Conservation (phyloP, 2,329 filamentous ascomycete genomes). For the Pseudopyrenochaeta lycopersici region DNA sequence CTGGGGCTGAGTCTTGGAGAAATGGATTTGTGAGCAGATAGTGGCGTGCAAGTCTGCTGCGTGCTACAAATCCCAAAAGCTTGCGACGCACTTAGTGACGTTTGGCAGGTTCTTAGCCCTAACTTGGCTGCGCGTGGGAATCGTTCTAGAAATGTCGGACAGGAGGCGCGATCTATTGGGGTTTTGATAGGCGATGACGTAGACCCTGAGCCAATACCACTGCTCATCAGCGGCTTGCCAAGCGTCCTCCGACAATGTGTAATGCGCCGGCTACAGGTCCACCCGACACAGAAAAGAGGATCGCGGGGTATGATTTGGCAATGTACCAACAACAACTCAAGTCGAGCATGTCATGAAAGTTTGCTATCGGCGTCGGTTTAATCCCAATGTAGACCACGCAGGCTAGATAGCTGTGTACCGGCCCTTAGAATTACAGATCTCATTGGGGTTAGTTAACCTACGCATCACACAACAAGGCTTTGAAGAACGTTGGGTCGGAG, state of each 20-base stretch:
- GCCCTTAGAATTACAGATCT: too few relatives aligned
- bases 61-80: not conserved
- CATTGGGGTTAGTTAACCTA: not conserved
- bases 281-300: not conserved
- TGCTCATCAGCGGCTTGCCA: constrained; percentile 18
- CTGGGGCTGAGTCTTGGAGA: constrained; percentile 21
- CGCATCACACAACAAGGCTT: not conserved
- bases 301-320: not conserved
- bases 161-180: not conserved
- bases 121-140: constrained; percentile 6
- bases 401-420: not conserved
- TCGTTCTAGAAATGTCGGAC: constrained; percentile 15
- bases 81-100: constrained; percentile 1
- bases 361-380: too few relatives aligned
- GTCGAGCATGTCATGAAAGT: too few relatives aligned
- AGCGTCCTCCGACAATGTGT: constrained; percentile 5
- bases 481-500: constrained; percentile 17
- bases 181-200: constrained; percentile 24
- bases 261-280: not conserved
- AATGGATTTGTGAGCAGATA: constrained; percentile 5
- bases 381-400: too few relatives aligned
- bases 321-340: not conserved
- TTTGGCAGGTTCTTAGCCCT: not conserved
- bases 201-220: constrained; percentile 1
- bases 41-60: not conserved